phyloP scores from a whole-genome alignment of 805 yeast species.

The Starmerella asiatica region DNA sequence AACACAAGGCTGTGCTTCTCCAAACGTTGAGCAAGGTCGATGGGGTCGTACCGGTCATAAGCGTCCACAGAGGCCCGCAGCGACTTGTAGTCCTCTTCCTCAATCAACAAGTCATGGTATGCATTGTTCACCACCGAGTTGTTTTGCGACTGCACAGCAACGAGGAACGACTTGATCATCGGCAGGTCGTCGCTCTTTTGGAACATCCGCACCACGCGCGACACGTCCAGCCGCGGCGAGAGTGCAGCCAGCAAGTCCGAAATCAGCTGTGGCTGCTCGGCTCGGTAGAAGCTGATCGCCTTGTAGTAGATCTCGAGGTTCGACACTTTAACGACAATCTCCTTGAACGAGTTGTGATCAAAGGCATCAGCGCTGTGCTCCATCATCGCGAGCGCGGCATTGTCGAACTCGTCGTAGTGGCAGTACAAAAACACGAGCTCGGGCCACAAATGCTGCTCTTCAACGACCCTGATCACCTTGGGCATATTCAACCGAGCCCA shows the following conservation, averaged over 20 bases:
- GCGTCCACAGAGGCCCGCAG: conserved; percentile 76
- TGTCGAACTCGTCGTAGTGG: conserved; percentile 98
- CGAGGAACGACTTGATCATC: conserved; percentile 85
- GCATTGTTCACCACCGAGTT: conserved; percentile 85
- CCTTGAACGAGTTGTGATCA: conserved; percentile 89
- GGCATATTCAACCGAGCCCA: conserved; percentile 98
- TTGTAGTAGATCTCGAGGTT: conserved; percentile 94
- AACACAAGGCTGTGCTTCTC: conserved; percentile 84
- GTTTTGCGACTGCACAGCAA: conserved; percentile 81
- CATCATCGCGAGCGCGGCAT: conserved; percentile 93
- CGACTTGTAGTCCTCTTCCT: conserved; percentile 91
- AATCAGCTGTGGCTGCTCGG: conserved; percentile 80
- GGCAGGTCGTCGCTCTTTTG: conserved; percentile 93
- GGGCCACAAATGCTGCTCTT: conserved; percentile 88
- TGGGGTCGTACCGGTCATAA: conserved; percentile 80
- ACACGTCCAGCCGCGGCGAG: conserved; percentile 80
- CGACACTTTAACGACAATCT: conserved; percentile 84
- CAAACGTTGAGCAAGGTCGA: conserved; percentile 82
- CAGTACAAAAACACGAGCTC: conserved; percentile 92
- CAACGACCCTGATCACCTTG: conserved; percentile 87
- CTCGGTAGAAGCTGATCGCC: conserved; percentile 88
- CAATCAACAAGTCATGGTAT: conserved; percentile 86
- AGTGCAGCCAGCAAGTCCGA: conserved; percentile 74
- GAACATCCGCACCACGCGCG: conserved; percentile 89
- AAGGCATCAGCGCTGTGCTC: conserved; percentile 86